Evolutionary conservation across 73 alveolate genomes (phyloP).

Genomic region (Paramecium tetraurelia): DNA sequence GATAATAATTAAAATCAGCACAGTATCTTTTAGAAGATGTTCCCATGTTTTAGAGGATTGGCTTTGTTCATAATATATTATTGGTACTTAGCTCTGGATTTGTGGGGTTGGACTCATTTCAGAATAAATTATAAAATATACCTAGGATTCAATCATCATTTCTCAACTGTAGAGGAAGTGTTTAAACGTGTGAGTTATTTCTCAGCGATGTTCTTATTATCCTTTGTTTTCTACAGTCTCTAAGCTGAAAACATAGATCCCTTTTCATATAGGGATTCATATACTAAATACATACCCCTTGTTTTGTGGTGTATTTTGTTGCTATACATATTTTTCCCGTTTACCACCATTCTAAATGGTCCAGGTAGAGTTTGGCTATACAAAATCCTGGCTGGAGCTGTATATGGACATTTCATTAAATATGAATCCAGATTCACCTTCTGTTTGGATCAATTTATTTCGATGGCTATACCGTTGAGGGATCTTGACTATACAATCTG

Average conservation of each 20-base stretch:
- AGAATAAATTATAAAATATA: slow-evolving; percentile 34
- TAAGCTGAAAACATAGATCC: not conserved
- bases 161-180: slow-evolving; percentile 30
- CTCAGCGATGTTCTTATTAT: not conserved
- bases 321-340: not conserved
- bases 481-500: slow-evolving; percentile 39
- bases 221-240: not conserved
- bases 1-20: not conserved
- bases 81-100: slow-evolving; percentile 22
- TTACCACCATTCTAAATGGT: not conserved
- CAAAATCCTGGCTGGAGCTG: not conserved
- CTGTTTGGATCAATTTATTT: not conserved
- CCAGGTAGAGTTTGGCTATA: slow-evolving; percentile 32
- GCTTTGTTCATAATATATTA: slow-evolving; percentile 27
- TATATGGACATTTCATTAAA: slow-evolving; percentile 9
- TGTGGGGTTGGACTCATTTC: slow-evolving; percentile 40
- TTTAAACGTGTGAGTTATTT: not conserved
- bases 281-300: not conserved
- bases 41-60: slow-evolving; percentile 28
- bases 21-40: not conserved
- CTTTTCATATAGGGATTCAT: not conserved
- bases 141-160: slow-evolving; percentile 40
- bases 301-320: not conserved
- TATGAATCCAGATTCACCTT: slow-evolving; percentile 27
- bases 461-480: slow-evolving; percentile 27